Base-by-base conservation (phyloP, 129 eudicot species). In the Pseudognaphalium luteoalbum region DNA sequence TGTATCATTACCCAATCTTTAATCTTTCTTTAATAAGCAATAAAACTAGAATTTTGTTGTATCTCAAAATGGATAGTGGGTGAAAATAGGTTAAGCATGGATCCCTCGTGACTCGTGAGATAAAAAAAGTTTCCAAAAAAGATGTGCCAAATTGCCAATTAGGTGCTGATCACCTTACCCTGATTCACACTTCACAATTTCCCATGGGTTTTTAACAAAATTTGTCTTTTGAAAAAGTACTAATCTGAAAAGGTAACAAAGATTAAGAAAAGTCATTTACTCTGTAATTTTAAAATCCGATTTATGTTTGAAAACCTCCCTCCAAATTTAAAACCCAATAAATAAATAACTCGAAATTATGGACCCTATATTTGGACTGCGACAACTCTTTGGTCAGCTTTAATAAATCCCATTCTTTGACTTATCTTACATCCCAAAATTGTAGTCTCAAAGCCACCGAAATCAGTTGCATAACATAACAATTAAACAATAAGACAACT, bases 11-110 rank as follows among this genome's bases (percentile, higher is more conserved):
- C n/a, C n/a, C n/a, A n/a, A n/a, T n/a, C n/a, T n/a, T n/a, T n/a
- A n/a, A n/a, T n/a, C n/a, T n/a, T n/a, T n/a, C n/a, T n/a, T n/a
- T n/a, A n/a, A n/a, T n/a, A n/a, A n/a, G n/a, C n/a, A n/a, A n/a
- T n/a, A n/a, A n/a, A n/a, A n/a, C n/a, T n/a, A n/a, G 22, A 16
- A 11, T 10, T 78, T 47, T 61, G 54, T 71, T 42, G n/a, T n/a
- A n/a, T 71, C 71, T 73, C 70, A 61, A 69, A 70, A 17, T 57
- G 75, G 75, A 67, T 58, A 35, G 73, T 72, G 7, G 75, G 70
- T 73, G 61, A 60, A 44, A 42, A 66, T 67, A 41, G 50, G 83
- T 61, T 73, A 57, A 34, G 75, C 79, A 66, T 80, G 75, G 75
- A 74, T 41, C 79, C 75, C 83, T 67, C 75, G 74, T 73, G 79